Base-by-base conservation (phyloP, 768 basidiomycete species). In the Xerocomellus amylosporus region DNA sequence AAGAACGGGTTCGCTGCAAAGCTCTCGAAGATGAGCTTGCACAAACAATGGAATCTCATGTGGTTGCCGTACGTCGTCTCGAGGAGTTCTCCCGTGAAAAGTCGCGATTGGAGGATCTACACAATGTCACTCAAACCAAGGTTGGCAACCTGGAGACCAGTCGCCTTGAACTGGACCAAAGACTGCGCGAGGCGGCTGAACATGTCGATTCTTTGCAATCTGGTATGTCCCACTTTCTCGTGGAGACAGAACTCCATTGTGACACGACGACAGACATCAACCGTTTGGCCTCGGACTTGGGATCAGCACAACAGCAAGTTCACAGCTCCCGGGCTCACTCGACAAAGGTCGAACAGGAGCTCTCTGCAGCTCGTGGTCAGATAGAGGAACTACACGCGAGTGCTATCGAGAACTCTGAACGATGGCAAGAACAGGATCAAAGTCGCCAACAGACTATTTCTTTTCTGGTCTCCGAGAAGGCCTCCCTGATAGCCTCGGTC, bases 401-500 rank as follows among this genome's bases (percentile, higher is more conserved):
- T 36, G 64, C 62, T 34, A 5, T 49, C 2, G 51, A 20, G 3
- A 50, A 57, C 36, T 58, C 59, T 8, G 46, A 45, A 40, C 64
- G 50, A 33, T 64, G 67, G 50, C 67, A 68, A 17, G 65, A 69
- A 13, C 68, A 69, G 37, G 68, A 77, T 42, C 76, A 80, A 59
- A 85, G 79, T 61, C 86, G 87, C 60, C 84, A 83, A 55, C 85
- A 85, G 61, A 88, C 87, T 0, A 89, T 94, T 53, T 77, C 86
- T 43, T 67, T 88, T n/a, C 76, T 94, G 14, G 88, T 92, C 19
- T 78, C 83, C 3, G 88, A 90, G 63, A 89, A 88, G 68, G 78
- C 82, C 8, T 75, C 79, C 19, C 74, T 90, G 34, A 72, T 75
- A 15, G 66, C 78, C n/a, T 81, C 85, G 39, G 66, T 88, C 39